These are phyloP conservation scores for Leccinum angustisporum DNA, from an alignment of 1,284 basidiomycete genomes.

Conservation along the genomic window DNA sequence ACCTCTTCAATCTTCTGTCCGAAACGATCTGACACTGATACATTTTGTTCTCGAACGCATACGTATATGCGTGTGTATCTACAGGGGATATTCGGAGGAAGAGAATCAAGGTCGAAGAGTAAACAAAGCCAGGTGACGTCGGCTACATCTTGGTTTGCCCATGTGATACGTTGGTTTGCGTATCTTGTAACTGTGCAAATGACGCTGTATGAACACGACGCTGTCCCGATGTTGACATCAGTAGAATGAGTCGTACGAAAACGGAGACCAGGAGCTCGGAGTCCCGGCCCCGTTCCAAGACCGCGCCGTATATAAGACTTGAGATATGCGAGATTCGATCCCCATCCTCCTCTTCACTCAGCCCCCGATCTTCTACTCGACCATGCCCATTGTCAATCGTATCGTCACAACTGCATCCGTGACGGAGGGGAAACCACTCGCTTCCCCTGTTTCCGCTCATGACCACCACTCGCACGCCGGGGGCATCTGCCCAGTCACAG, in stretches of 20 bases:
- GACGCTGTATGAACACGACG: too few species aligned
- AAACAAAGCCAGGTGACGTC: neutral
- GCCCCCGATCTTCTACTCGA: too few species aligned
- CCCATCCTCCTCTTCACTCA: neutral
- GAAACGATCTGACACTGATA: neutral
- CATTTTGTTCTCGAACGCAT: neutral
- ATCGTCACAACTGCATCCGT: neutral
- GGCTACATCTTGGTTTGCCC: neutral
- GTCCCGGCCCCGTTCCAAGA: neutral
- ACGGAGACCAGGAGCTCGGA: neutral
- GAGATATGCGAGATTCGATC: neutral
- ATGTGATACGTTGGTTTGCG: neutral
- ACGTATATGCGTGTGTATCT: neutral
- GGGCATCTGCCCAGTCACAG: slow-evolving; percentile 24
- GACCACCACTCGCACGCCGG: slow-evolving; percentile 25
- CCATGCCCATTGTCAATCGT: slow-evolving; percentile 7
- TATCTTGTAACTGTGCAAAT: neutral
- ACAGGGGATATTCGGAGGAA: neutral
- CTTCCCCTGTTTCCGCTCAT: slow-evolving; percentile 17
- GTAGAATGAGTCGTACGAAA: neutral
- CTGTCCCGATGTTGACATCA: neutral
- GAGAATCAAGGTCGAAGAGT: neutral
- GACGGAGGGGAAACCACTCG: slow-evolving; percentile 10
- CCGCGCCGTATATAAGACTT: slow-evolving; percentile 11
- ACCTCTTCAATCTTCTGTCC: neutral